Evolutionary conservation across 2,329 filamentous ascomycete genomes (phyloP).

Genomic region (Eurotiales sp.): DNA sequence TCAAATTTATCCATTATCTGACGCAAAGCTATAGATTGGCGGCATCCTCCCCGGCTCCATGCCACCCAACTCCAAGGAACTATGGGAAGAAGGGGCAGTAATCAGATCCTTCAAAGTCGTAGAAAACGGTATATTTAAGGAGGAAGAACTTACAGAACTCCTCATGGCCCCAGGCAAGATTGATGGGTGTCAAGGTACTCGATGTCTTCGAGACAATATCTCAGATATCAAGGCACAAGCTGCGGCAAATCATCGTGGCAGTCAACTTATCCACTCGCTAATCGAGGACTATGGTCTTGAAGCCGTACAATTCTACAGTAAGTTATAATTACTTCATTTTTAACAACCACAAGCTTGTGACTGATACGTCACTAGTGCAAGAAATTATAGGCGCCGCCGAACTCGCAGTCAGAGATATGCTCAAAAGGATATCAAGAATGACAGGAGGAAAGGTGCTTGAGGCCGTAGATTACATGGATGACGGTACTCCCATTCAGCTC

Average conservation of each 20-base stretch:
- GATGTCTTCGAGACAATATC: constrained; percentile 40
- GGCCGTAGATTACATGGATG: constrained; percentile 12
- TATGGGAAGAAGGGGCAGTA: constrained; percentile 39
- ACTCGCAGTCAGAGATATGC: constrained; percentile 1
- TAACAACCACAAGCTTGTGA: not conserved
- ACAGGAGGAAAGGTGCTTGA: not conserved
- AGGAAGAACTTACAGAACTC: constrained; percentile 27
- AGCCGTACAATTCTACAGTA: constrained; percentile 37
- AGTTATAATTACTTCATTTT: not conserved
- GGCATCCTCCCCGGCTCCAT: constrained; percentile 28
- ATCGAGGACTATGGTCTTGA: constrained; percentile 32
- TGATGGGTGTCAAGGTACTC: constrained; percentile 15
- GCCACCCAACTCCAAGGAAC: constrained; percentile 33
- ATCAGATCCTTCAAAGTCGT: constrained; percentile 32
- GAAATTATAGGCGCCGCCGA: constrained; percentile 4
- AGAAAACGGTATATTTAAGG: constrained; percentile 32
- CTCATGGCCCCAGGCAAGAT: constrained; percentile 23
- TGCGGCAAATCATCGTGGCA: constrained; percentile 43
- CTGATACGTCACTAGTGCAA: not conserved
- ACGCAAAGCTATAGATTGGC: constrained; percentile 9
- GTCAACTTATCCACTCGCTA: constrained; percentile 31
- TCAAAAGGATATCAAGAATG: constrained; percentile 5
- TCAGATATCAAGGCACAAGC: constrained; percentile 45
- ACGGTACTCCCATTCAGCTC: constrained; percentile 6
- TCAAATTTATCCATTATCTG: not conserved